Base-by-base conservation (phyloP, 345 rosid genomes). In the Hibiscus mutabilis region DNA sequence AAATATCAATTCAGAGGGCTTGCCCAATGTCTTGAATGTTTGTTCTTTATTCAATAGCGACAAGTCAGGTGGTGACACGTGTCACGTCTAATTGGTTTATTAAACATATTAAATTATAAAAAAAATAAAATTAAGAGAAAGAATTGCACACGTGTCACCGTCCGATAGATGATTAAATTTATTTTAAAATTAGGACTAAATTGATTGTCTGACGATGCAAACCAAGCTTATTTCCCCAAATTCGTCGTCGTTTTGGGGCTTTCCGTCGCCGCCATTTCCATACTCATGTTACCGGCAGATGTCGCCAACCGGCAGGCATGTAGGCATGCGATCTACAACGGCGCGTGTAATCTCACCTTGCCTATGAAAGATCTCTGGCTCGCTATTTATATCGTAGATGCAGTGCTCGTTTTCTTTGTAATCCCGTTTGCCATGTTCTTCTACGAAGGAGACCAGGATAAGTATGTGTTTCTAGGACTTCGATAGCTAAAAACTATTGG, bases 331-430 rank as follows among this genome's bases (percentile, higher is more conserved):
- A 84, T 96, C 11, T 96, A 96, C 80, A 96, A 87, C 65, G 97
- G 98, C 75, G 95, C 98, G 4, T 94, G 98, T 68, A 87, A 82
- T 63, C 94, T 94, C 55, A 94, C 98, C 25, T 79, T 91, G 78
- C 97, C 98, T 33, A 94, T 94, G 98, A 94, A 94, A 81, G 93
- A 87, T 74, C 95, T 94, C n/a, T 94, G 96, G 98, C 89, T 94
- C 24, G 91, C 91, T 22, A 79, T 94, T 16, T 94, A 94, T 72
- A 91, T 94, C 25, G 57, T 88, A 5, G 95, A 94, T 49, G 97
- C 97, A 4, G 77, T 90, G 60, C 96, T 96, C 35, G 99, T 92
- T 7, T 96, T 96, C 90, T 96, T 96, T 72, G 65, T 92, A 4
- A 96, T 96, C 68, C 99, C 99, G 19, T 94, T 94, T 56, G 95